Evolutionary conservation across 306 rosid species (phyloP).

Genomic region (Lathyrus tuberosus): DNA sequence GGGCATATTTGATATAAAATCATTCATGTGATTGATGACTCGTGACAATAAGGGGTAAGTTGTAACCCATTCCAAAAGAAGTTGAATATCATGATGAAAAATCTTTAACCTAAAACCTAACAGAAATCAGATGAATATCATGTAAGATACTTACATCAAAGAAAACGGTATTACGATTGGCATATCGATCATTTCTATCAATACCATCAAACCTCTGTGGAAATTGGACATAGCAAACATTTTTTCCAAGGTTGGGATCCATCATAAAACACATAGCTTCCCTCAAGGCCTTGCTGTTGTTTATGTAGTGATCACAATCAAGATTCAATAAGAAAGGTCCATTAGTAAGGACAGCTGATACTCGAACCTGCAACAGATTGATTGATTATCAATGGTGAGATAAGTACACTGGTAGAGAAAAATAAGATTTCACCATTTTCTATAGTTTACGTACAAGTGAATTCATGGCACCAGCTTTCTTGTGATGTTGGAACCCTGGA

Average conservation of each 20-base stretch:
- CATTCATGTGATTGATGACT: not conserved
- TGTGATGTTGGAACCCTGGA: slow-evolving; percentile 99
- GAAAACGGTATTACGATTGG: slow-evolving; percentile 97
- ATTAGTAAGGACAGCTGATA: slow-evolving; percentile 94
- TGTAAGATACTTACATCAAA: slow-evolving; percentile 73
- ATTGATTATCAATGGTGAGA: slow-evolving; percentile 17
- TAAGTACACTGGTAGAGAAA: slow-evolving; percentile 1
- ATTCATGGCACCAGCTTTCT: slow-evolving; percentile 99
- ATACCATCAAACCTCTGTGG: slow-evolving; percentile 99
- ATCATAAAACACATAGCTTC: slow-evolving; percentile 99
- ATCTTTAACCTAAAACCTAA: slow-evolving; percentile 27
- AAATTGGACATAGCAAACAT: slow-evolving; percentile 93
- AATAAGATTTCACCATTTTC: not conserved
- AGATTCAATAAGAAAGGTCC: slow-evolving; percentile 98
- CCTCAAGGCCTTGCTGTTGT: slow-evolving; percentile 96
- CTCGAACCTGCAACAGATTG: slow-evolving; percentile 75
- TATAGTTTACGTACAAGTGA: slow-evolving; percentile 71
- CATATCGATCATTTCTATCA: slow-evolving; percentile 91
- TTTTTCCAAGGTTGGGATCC: slow-evolving; percentile 97
- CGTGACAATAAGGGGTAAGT: not conserved
- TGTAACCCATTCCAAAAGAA: slow-evolving; percentile 11
- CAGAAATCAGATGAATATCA: slow-evolving; percentile 15
- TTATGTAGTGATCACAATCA: slow-evolving; percentile 98
- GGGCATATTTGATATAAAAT: not conserved
- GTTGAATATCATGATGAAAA: slow-evolving; percentile 13